Evolutionary conservation across 768 basidiomycete genomes (phyloP).

Genomic region (Trametes gibbosa): DNA sequence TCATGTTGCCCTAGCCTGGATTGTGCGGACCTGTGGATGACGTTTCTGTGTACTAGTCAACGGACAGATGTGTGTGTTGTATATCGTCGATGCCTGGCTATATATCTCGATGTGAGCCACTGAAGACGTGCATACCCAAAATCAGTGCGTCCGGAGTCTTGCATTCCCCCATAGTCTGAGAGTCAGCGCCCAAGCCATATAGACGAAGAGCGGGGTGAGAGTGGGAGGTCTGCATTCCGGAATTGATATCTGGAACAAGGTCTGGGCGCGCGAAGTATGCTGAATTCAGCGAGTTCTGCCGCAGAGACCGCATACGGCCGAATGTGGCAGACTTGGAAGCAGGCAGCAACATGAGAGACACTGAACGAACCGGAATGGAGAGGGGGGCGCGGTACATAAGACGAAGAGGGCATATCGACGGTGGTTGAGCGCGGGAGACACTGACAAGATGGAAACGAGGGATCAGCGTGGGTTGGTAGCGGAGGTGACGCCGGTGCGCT

Average conservation of each 20-base stretch:
- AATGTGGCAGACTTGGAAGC: slow-evolving; percentile 1
- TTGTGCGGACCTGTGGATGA: too few relatives aligned
- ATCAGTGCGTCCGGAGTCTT: too few relatives aligned
- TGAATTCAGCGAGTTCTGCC: background rate
- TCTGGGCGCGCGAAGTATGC: background rate
- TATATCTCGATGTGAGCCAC: too few relatives aligned
- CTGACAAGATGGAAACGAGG: slow-evolving; percentile 24
- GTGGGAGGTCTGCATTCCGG: too few relatives aligned
- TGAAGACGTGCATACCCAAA: too few relatives aligned
- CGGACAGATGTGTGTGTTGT: too few relatives aligned
- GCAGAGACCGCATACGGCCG: background rate
- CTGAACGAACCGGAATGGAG: slow-evolving; percentile 1
- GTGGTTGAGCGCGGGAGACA: slow-evolving; percentile 4
- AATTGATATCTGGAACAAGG: background rate
- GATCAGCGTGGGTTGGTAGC: slow-evolving; percentile 13
- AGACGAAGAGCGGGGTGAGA: too few relatives aligned
- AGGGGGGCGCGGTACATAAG: background rate
- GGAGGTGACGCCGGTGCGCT: slow-evolving; percentile 18
- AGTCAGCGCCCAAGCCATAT: too few relatives aligned
- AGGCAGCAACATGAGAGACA: background rate
- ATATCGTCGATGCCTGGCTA: too few relatives aligned
- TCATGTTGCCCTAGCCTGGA: too few relatives aligned
- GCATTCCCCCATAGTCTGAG: too few relatives aligned
- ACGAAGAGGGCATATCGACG: slow-evolving; percentile 4
- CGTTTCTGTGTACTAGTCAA: too few relatives aligned